Percentiles rank a stretch among this genome's conserved stretches.
Conservation (phyloP, 768 basidiomycete species). For the Phanerodontia chrysosporium region DNA sequence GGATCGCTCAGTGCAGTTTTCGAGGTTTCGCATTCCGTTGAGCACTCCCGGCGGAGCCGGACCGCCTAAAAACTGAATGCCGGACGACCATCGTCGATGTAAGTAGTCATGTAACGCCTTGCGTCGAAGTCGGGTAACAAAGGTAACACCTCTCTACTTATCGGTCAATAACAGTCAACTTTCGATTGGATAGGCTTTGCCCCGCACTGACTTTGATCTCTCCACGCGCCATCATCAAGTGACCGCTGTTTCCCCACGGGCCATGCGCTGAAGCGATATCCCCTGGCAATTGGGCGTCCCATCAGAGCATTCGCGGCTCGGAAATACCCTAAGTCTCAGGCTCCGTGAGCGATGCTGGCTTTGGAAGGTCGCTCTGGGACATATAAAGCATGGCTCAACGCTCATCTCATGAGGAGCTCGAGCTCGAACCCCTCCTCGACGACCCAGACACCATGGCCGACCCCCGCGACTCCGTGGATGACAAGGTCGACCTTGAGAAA, state of each 20-base stretch:
- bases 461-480: background rate
- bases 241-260: background rate
- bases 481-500: slow-evolving; percentile 11
- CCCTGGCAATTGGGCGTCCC: background rate
- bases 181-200: background rate
- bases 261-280: background rate
- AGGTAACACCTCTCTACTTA: too few species aligned
- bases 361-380: background rate
- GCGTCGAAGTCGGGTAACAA: too few species aligned
- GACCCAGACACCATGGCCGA: background rate
- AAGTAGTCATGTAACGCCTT: too few species aligned
- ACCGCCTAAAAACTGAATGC: too few species aligned
- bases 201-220: background rate
- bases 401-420: slow-evolving; percentile 8
- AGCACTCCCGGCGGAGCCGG: too few species aligned
- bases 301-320: background rate
- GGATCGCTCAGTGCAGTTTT: too few species aligned
- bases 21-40: too few species aligned
- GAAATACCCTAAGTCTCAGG: background rate
- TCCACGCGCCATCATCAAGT: background rate
- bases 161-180: too few species aligned
- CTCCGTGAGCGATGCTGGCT: background rate
- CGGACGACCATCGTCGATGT: too few species aligned
- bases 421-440: slow-evolving; percentile 11
- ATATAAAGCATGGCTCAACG: slow-evolving; percentile 4